A percentile compares a stretch with the other conserved stretches of the same genome.
Conservation (phyloP, 805 yeast species). For the Starmerella lactis-condensi region DNA sequence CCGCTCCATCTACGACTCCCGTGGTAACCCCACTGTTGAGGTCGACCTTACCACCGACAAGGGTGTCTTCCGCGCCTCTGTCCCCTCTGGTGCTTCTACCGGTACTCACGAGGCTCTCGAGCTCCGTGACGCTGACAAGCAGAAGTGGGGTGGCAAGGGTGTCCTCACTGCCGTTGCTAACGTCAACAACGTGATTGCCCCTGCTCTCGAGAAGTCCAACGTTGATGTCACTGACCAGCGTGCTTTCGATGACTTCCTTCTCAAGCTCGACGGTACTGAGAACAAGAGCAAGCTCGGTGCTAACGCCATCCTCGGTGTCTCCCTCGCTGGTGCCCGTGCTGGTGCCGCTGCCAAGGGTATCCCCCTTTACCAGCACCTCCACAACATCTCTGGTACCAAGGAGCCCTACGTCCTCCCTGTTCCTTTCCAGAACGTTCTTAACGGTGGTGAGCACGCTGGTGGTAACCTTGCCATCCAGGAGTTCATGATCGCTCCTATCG, state of each 20-base stretch:
- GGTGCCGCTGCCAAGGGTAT: slow-evolving; percentile 92
- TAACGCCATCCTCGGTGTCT: slow-evolving; percentile 95
- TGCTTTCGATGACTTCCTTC: slow-evolving; percentile 70
- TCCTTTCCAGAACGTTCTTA: slow-evolving; percentile 94
- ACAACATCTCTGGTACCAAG: slow-evolving; percentile 59
- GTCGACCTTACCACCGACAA: slow-evolving; percentile 85
- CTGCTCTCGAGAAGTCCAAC: slow-evolving; percentile 68
- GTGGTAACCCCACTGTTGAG: slow-evolving; percentile 99
- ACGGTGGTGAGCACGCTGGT: slow-evolving; percentile 99
- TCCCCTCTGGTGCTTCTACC: slow-evolving; percentile 99
- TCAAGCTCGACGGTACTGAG: slow-evolving; percentile 82
- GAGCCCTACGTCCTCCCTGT: slow-evolving; percentile 89
- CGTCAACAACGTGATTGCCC: slow-evolving; percentile 88
- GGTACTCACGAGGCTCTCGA: slow-evolving; percentile 98
- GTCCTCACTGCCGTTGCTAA: slow-evolving; percentile 90
- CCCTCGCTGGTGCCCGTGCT: slow-evolving; percentile 91
- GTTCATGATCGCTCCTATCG: slow-evolving; percentile 96
- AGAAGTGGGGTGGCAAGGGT: slow-evolving; percentile 98
- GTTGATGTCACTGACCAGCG: slow-evolving; percentile 74
- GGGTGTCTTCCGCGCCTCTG: slow-evolving; percentile 92
- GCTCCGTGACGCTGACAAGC: slow-evolving; percentile 93
- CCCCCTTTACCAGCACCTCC: slow-evolving; percentile 83
- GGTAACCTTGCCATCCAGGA: slow-evolving; percentile 98
- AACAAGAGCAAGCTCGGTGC: slow-evolving; percentile 98
- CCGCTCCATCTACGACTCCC: slow-evolving; percentile 96